Base-by-base conservation (phyloP, 1,284 basidiomycete species). In the Phellopilus nigrolimitatus region DNA sequence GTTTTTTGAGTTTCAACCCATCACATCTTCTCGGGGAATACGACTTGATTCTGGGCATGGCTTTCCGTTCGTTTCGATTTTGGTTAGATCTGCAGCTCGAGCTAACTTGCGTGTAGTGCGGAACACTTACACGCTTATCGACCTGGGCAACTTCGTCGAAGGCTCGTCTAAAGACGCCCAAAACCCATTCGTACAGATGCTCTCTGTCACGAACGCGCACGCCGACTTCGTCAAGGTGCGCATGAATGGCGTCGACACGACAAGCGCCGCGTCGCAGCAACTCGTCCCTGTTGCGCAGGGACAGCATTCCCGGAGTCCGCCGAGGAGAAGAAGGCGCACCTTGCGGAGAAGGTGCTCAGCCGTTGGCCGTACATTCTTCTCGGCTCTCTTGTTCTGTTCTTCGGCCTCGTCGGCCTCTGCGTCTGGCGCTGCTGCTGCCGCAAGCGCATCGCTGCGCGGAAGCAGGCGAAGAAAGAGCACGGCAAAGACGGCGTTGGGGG, bases 1-100 rank as follows among this genome's bases (percentile, higher is more conserved):
- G 21, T 28, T n/a, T 37, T 55, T 86, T n/a, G n/a, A n/a, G 80
- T 89, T 88, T 72, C 86, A 89, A 71, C 86, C 86, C 7, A 88
- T 88, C 60, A 87, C 84, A 6, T 80, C 80, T 87, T 24, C 72
- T 86, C 13, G 85, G 84, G 50, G 78, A 84, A 44, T 54, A 87
- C 55, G 87, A 90, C 60, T 80, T 88, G 72, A 87, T 90, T 59
- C 72, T 89, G 47, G 87, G 87, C 57, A 89, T 90, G 87, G 76
- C 74, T 53, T 88, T 89, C 69, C 56, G 87, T 89, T 64, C 59
- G 85, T 68, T 1, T 17, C 39, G 22, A 28, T 40, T 24, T 41
- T 28, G 33, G 21, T 25, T 39, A 45, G n/a, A 28, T 31, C 45
- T 33, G 37, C 25, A 49, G 38, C 34, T 39, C 31, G 12, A n/a